Base-by-base conservation (phyloP, 2,329 filamentous ascomycete genomes). In the Ustulina deusta region DNA sequence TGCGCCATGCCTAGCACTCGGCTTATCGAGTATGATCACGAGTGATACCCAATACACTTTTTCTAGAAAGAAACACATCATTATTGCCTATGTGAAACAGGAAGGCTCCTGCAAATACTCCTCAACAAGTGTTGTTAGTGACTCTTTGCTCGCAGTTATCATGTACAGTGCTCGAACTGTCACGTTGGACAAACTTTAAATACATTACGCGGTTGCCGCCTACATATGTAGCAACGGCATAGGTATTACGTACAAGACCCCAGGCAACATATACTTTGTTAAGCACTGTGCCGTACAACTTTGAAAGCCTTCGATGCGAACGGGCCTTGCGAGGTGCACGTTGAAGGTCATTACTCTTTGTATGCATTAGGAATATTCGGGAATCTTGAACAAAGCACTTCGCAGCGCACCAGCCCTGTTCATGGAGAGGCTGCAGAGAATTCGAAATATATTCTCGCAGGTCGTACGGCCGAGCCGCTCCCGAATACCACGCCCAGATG, bases 11-110 rank as follows among this genome's bases (percentile, higher is more conserved):
- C 42, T 69, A 70, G 36, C 61, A 68, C 55, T 68, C 61, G 48
- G 20, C 51, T 42, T 59, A 61, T 65, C 66, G 60, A 73, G 71
- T 73, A 74, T 65, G 69, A 66, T 57, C 54, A 61, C 60, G 73
- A 73, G 71, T 75, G 74, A 78, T 78, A 77, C 75, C 76, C 75
- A 75, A 74, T 69, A 68, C 59, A 69, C 15, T 48, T 66, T 69
- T 66, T 68, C 57, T 49, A 29, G 44, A 22, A 62, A 59, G 57
- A 56, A 52, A 15, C 32, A 2, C 22, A 25, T 32, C 56, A 4
- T 52, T 36, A 4, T 22, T 40, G 4, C 6, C 20, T 49, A 3
- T 34, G 2, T 51, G 17, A 15, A 40, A 22, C 11, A 29, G 11
- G 36, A n/a, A 10, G 15, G 5, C 2, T 6, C 32, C 6, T 38